A percentile compares a stretch with the other conserved stretches of the same genome.
Evolutionary conservation across 2,329 filamentous ascomycete genomes (phyloP).

Genomic region (Penicillium freii): DNA sequence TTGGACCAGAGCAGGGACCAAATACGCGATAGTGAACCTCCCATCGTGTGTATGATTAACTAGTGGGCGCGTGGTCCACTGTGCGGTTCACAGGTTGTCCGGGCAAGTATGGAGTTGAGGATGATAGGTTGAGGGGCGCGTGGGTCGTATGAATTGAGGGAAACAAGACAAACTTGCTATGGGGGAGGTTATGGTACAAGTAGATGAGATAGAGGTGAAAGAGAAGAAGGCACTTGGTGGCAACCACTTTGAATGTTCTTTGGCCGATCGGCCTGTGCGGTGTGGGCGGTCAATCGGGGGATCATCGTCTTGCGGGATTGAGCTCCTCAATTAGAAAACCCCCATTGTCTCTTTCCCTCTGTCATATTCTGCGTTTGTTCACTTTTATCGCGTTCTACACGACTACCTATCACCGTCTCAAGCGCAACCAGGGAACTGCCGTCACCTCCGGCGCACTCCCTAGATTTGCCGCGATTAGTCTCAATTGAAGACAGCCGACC

Average conservation of each 20-base stretch:
- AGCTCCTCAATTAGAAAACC: conserved; percentile 11
- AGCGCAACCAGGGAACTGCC: not conserved
- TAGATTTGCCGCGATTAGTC: conserved; percentile 14
- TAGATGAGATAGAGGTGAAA: conserved; percentile 4
- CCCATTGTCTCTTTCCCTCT: conserved; percentile 5
- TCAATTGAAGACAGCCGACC: conserved; percentile 7
- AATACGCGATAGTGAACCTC: conserved; percentile 56
- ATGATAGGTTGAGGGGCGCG: not conserved
- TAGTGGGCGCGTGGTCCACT: not conserved
- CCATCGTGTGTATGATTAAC: conserved; percentile 45
- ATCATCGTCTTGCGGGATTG: conserved; percentile 10
- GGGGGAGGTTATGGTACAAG: conserved; percentile 2
- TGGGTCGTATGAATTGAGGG: not conserved
- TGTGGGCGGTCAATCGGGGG: conserved; percentile 28
- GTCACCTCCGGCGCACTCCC: conserved; percentile 11
- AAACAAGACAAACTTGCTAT: conserved; percentile 1
- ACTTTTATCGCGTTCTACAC: not conserved
- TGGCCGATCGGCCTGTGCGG: conserved; percentile 23
- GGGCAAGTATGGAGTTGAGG: not conserved
- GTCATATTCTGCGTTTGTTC: not conserved
- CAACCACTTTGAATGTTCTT: conserved; percentile 20
- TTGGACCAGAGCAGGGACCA: conserved; percentile 82
- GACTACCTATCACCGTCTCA: not conserved
- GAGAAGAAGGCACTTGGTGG: conserved; percentile 18
- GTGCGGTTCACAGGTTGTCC: conserved; percentile 1